Evolutionary conservation across 1,284 basidiomycete genomes (phyloP).

Genomic region (Coriolopsis trogii): DNA sequence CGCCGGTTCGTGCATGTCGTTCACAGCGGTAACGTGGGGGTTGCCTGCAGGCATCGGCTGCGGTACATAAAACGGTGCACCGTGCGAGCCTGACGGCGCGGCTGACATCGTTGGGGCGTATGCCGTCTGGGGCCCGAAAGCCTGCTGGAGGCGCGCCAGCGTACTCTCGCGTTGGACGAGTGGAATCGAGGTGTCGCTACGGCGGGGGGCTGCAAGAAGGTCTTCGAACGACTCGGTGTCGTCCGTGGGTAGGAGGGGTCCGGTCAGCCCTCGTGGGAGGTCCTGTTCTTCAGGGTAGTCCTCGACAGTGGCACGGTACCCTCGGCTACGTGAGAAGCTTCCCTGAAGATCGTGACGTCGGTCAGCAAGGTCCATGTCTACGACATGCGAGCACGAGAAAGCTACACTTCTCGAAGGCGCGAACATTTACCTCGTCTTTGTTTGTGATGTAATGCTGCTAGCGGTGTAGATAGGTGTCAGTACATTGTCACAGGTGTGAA

Average conservation of each 20-base stretch:
- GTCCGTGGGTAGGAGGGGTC: conserved; percentile 14
- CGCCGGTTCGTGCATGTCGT: conserved; percentile 22
- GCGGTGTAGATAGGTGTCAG: background rate
- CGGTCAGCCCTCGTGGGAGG: conserved; percentile 1
- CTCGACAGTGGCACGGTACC: conserved; percentile 23
- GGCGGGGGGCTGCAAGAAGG: conserved; percentile 16
- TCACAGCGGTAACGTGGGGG: conserved; percentile 21
- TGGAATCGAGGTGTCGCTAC: conserved; percentile 29
- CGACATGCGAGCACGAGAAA: too few species aligned
- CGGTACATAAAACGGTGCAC: conserved; percentile 24
- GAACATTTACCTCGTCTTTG: conserved; percentile 30
- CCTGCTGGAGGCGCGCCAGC: conserved; percentile 32
- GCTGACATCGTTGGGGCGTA: conserved; percentile 30
- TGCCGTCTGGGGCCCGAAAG: conserved; percentile 31
- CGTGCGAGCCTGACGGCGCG: conserved; percentile 25
- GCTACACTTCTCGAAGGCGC: too few species aligned
- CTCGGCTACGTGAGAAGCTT: conserved; percentile 9
- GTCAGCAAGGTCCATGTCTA: too few species aligned
- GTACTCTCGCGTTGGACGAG: conserved; percentile 36
- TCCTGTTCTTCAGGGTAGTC: conserved; percentile 25
- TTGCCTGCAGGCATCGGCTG: conserved; percentile 10
- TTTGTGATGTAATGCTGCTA: conserved; percentile 24
- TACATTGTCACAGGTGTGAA: background rate
- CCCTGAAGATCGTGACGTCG: conserved; percentile 2
- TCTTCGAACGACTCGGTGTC: conserved; percentile 30